Evolutionary conservation across 148 eudicot species (phyloP).

Genomic region (Fagopyrum homotropicum): DNA sequence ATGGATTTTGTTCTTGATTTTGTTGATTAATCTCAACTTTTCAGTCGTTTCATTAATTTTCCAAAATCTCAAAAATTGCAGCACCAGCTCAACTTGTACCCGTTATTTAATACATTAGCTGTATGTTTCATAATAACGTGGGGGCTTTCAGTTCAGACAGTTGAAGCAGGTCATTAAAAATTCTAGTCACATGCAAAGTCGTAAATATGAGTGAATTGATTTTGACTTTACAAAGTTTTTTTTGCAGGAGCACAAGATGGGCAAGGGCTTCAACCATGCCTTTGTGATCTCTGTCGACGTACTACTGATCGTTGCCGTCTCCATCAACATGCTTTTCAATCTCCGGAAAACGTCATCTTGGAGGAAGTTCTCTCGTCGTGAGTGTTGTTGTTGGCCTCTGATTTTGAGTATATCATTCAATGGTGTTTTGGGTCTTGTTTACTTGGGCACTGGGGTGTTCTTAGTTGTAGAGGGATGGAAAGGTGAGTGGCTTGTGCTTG

Average conservation of each 20-base stretch:
- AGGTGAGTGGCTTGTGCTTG: conserved; percentile 27
- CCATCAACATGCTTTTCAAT: neutral
- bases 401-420: conserved; percentile 16
- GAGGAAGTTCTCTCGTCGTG: neutral
- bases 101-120: no score
- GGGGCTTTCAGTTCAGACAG: no score
- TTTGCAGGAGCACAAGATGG: neutral
- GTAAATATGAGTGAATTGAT: no score
- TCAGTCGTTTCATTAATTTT: no score
- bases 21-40: no score
- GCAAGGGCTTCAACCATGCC: neutral
- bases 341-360: neutral
- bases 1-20: no score
- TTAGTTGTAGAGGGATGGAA: neutral
- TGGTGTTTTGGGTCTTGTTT: conserved; percentile 22
- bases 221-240: neutral
- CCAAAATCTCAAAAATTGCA: no score
- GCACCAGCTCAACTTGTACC: no score
- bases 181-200: no score
- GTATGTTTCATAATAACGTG: no score
- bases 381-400: neutral
- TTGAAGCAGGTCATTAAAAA: no score
- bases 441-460: conserved; percentile 23
- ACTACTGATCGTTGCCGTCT: neutral
- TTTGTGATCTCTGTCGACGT: neutral